Base-by-base conservation (phyloP, 768 basidiomycete genomes). In the Thelephora aurantiotincta region DNA sequence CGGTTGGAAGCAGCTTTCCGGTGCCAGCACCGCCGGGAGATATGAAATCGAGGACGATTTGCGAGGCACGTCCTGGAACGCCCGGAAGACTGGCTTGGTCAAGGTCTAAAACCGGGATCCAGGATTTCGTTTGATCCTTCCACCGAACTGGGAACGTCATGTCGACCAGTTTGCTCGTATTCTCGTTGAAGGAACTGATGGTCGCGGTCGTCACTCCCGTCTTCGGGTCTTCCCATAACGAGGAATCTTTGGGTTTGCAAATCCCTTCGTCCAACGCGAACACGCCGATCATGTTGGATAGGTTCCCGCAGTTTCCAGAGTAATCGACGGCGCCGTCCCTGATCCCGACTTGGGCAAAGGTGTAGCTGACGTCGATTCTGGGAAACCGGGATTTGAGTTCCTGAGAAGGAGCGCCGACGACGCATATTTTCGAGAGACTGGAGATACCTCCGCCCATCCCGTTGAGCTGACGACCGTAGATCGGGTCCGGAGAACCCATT, bases 391-490 rank as follows among this genome's bases (percentile, higher is more conserved):
- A 9, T 18, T 9, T 22, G 38, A 73, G 73, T 11, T 60, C 61
- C 1, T 61, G 55, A 0, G 73, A 67, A 5, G 80, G 68, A 38
- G 67, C 48, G 6, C 70, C 74, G 2, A 87, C 76, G 42, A 88
- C 72, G 53, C 74, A 76, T 13, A 86, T 73, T 57, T 89, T 89
- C 33, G 81, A 83, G 5, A 84, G 68, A 48, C 79, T 82, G 13
- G 79, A 81, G 7, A 82, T 64, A 3, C 85, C 85, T 5, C 85
- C 82, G 7, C 85, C 85, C 80, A 87, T 83, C 11, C 85, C 85
- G 53, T 89, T 78, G 12, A 87, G 67, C 60, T 89, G 85, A 13
- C 82, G 66, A 1, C 74, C 75, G 53, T 82, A 64, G 47, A 71
- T 65, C 2, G 77, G 68, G 55, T 89, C 85, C 0, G 85, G 85